Conservation (phyloP, 2,329 filamentous ascomycete species). For the Aspergillus novoparasiticus region DNA sequence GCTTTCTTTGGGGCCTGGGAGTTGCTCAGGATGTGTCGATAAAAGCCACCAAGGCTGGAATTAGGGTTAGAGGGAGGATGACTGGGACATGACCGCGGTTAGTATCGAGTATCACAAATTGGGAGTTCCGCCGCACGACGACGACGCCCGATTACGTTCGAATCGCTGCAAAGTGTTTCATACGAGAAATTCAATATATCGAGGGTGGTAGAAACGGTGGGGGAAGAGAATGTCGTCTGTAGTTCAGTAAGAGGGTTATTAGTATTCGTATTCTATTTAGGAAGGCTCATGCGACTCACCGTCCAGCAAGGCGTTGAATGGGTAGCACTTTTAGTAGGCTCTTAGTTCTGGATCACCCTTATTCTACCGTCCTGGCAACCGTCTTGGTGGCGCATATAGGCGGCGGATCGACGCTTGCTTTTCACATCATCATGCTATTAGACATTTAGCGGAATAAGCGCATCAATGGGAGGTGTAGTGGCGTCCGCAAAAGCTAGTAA, state of each 20-base stretch:
- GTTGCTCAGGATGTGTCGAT: neutral
- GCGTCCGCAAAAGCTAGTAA: neutral
- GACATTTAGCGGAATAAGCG: neutral
- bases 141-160: neutral
- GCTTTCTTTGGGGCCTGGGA: fast-evolving
- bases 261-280: neutral
- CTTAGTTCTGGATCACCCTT: neutral
- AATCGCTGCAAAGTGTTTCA: neutral
- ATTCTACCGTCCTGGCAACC: neutral
- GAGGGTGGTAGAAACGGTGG: neutral
- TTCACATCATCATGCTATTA: neutral
- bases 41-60: neutral
- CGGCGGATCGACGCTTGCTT: neutral
- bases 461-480: neutral
- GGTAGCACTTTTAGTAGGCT: no score
- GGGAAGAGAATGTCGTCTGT: neutral
- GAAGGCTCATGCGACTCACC: neutral
- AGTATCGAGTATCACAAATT: neutral
- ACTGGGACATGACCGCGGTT: neutral
- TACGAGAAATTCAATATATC: fast-evolving
- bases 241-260: neutral
- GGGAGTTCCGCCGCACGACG: no score
- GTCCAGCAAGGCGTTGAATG: neutral
- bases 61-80: neutral
- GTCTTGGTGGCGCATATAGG: neutral